Conservation (phyloP, 495 filamentous ascomycete species). For the Tetracladium setigerum region DNA sequence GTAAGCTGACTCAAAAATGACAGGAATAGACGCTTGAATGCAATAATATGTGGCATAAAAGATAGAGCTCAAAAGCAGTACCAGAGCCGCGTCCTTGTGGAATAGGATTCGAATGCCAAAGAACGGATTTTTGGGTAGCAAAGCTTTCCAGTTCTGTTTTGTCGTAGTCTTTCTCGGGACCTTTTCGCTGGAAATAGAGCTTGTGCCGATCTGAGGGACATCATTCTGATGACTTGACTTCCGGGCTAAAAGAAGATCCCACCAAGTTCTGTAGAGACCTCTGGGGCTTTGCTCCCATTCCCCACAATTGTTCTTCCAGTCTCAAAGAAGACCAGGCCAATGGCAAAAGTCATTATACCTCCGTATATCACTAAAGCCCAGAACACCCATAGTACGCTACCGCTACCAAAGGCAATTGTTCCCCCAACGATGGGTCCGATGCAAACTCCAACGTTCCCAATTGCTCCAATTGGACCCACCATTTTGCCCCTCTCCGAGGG, state of each 20-base stretch:
- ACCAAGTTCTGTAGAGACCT: too few species aligned
- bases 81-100: background rate
- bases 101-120: background rate
- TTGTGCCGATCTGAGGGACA: too few species aligned
- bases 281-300: background rate
- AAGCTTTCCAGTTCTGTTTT: too few species aligned
- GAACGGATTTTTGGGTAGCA: background rate
- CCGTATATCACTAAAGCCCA: constrained; percentile 35
- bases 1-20: constrained; percentile 47
- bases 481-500: constrained; percentile 30
- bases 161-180: too few species aligned
- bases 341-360: constrained; percentile 19
- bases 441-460: constrained; percentile 3
- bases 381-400: constrained; percentile 34
- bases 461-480: constrained; percentile 19
- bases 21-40: background rate
- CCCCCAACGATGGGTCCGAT: constrained; percentile 39
- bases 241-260: too few species aligned
- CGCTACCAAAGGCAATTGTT: constrained; percentile 26
- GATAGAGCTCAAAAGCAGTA: constrained; percentile 1
- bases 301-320: constrained; percentile 12
- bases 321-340: constrained; percentile 5
- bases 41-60: constrained; percentile 6
- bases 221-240: too few species aligned
- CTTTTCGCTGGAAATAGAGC: too few species aligned